These are phyloP conservation scores for Babesia microti DNA, from an alignment of 169 alveolate species.

Conservation along the genomic window DNA sequence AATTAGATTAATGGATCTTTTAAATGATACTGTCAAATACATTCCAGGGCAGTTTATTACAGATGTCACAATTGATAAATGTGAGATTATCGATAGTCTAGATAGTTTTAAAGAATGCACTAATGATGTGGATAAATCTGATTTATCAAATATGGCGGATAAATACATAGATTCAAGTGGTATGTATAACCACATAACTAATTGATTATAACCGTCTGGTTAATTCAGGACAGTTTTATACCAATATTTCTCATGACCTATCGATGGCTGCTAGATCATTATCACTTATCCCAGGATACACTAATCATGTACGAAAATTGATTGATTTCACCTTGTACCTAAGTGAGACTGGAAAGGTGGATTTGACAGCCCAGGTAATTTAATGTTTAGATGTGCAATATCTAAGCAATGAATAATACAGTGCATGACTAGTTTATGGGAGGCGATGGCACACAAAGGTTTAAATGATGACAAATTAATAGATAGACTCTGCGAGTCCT, in stretches of 20 bases:
- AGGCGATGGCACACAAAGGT: slow-evolving; percentile 37
- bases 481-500: slow-evolving; percentile 51
- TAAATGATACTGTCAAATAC: too few species aligned
- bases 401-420: slow-evolving; percentile 14
- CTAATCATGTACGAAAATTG: slow-evolving; percentile 1
- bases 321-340: slow-evolving; percentile 11
- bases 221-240: slow-evolving; percentile 19
- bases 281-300: slow-evolving; percentile 38
- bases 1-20: too few species aligned
- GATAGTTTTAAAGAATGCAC: slow-evolving; percentile 10
- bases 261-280: slow-evolving; percentile 40
- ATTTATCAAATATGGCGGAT: slow-evolving; percentile 1
- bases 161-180: slow-evolving; percentile 25
- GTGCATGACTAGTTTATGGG: slow-evolving; percentile 69
- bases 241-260: slow-evolving; percentile 35
- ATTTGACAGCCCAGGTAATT: slow-evolving; percentile 34
- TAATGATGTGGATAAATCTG: slow-evolving; percentile 7
- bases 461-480: slow-evolving; percentile 38
- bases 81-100: slow-evolving; percentile 2
- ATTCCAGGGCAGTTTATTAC: slow-evolving; percentile 30
- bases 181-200: neutral
- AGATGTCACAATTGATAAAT: slow-evolving; percentile 10
- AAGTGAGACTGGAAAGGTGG: slow-evolving; percentile 6
- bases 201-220: neutral
- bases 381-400: neutral